These are phyloP conservation scores for Neodidymelliopsis sp. DNA, from an alignment of 2,329 filamentous ascomycete species.

Conservation along the genomic window DNA sequence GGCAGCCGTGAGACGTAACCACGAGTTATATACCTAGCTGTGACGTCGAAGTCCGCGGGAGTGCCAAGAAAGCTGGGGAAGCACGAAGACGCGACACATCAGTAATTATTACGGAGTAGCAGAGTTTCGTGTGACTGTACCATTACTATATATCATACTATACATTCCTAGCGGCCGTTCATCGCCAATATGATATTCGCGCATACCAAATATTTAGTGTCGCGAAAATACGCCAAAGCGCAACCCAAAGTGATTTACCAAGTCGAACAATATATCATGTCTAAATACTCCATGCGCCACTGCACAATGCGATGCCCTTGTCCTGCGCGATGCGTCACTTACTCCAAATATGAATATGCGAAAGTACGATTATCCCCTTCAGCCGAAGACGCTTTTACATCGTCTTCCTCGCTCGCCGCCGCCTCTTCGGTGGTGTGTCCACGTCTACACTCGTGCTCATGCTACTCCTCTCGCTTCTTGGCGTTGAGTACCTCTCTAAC, in stretches of 20 bases:
- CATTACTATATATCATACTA: background rate
- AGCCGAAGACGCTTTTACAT: slow-evolving; percentile 28
- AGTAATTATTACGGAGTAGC: background rate
- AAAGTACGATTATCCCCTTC: background rate
- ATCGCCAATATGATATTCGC: background rate
- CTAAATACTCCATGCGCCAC: slow-evolving; percentile 10
- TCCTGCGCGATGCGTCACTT: slow-evolving; percentile 4
- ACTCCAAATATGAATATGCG: background rate
- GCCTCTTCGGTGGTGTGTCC: slow-evolving; percentile 32
- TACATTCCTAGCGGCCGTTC: background rate
- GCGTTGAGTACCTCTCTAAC: slow-evolving; percentile 37
- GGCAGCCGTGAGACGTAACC: background rate
- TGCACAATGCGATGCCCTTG: slow-evolving; percentile 3
- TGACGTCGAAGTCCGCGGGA: slow-evolving; percentile 17
- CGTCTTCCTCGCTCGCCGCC: slow-evolving; percentile 37
- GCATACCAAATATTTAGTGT: slow-evolving; percentile 1
- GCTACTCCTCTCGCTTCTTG: slow-evolving; percentile 35
- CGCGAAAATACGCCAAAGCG: background rate
- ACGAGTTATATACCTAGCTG: background rate
- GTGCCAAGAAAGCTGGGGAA: slow-evolving; percentile 15
- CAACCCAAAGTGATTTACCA: background rate
- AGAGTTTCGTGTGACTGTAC: background rate
- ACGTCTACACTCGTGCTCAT: slow-evolving; percentile 34
- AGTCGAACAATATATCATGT: background rate
- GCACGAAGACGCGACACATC: background rate